phyloP scores from a whole-genome alignment of 2,329 filamentous ascomycete species.

The Scedosporium boydii region DNA sequence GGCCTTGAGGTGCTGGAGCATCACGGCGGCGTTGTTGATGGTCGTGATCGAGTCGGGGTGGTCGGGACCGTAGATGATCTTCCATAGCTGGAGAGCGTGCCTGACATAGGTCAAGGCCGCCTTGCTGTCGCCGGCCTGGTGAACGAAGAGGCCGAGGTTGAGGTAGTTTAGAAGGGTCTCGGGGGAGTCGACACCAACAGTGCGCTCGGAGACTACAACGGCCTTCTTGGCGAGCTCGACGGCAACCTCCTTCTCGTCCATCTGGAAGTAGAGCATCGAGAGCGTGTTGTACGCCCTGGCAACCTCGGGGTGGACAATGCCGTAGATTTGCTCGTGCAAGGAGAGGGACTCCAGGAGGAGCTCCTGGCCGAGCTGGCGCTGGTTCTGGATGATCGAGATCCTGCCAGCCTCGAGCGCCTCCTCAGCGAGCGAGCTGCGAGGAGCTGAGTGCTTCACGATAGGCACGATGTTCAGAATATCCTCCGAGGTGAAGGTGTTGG shows the following conservation, averaged over 20 bases:
- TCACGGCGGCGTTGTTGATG: conserved; percentile 96
- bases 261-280: conserved; percentile 91
- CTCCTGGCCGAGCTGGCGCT: conserved; percentile 93
- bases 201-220: conserved; percentile 90
- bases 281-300: conserved; percentile 90
- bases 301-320: conserved; percentile 92
- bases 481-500: conserved; percentile 65
- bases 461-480: conserved; percentile 92
- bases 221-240: conserved; percentile 94
- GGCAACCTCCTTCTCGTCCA: conserved; percentile 95
- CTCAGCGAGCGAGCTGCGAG: conserved; percentile 82
- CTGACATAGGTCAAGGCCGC: conserved; percentile 80
- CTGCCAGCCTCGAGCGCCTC: conserved; percentile 93
- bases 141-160: conserved; percentile 88
- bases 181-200: conserved; percentile 82
- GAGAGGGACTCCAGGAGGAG: conserved; percentile 92
- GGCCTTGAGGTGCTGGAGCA: conserved; percentile 91
- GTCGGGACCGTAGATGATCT: conserved; percentile 85
- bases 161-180: conserved; percentile 94
- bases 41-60: conserved; percentile 98
- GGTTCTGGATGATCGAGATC: conserved; percentile 89
- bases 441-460: conserved; percentile 86
- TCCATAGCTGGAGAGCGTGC: conserved; percentile 92
- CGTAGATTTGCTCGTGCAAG: conserved; percentile 96
- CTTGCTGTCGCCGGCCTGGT: conserved; percentile 83